Evolutionary conservation across 2,329 filamentous ascomycete species (phyloP).

Genomic region (Fusarium tricinctum): DNA sequence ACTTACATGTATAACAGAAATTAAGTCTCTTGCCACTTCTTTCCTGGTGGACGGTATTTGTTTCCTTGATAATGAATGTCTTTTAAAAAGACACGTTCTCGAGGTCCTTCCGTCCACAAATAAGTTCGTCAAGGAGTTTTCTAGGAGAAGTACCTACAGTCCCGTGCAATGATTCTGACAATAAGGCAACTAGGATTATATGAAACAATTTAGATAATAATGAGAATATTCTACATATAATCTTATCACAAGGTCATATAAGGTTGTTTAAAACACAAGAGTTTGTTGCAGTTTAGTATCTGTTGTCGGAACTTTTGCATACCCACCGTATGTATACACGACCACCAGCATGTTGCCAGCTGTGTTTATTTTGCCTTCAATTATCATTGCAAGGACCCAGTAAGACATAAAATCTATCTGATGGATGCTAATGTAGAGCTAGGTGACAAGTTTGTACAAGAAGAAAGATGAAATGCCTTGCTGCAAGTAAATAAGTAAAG

Average conservation of each 20-base stretch:
- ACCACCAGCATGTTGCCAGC: background rate
- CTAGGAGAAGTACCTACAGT: background rate
- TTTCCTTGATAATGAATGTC: background rate
- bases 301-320: too few species aligned
- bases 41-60: background rate
- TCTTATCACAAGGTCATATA: too few species aligned
- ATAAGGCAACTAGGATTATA: too few species aligned
- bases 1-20: background rate
- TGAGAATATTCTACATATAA: too few species aligned
- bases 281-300: too few species aligned
- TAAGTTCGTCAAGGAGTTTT: background rate
- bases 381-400: background rate
- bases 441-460: background rate
- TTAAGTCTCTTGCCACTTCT: background rate
- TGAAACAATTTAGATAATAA: too few species aligned
- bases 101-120: background rate
- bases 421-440: too few species aligned
- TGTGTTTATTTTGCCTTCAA: background rate
- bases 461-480: constrained; percentile 1
- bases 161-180: too few species aligned
- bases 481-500: background rate
- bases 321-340: background rate
- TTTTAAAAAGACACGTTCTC: background rate
- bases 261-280: too few species aligned
- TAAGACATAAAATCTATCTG: background rate